Percentiles rank a stretch among this genome's conserved stretches.
These are phyloP conservation scores for Botryosphaeria dothidea DNA, from an alignment of 2,329 filamentous ascomycete species.

Conservation along the genomic window DNA sequence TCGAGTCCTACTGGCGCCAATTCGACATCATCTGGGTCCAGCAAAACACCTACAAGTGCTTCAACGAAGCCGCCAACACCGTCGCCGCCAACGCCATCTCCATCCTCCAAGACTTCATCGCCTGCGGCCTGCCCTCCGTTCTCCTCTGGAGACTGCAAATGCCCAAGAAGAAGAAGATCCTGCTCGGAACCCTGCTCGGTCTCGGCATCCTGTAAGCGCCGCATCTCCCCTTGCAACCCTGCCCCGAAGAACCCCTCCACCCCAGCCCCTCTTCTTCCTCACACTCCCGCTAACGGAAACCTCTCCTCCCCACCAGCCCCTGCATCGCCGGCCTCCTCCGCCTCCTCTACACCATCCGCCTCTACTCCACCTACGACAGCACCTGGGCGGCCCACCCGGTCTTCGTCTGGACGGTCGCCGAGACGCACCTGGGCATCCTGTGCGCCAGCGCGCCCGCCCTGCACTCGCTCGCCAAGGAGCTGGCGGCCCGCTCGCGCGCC, in stretches of 20 bases:
- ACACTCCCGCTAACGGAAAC: no score
- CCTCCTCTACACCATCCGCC: constrained; percentile 36
- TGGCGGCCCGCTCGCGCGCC: background rate
- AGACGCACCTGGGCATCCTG: constrained; percentile 44
- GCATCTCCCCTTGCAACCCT: background rate
- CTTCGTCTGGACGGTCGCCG: constrained; percentile 44
- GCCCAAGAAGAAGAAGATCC: constrained; percentile 44
- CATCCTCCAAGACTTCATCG: constrained; percentile 42
- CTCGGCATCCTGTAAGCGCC: constrained; percentile 43
- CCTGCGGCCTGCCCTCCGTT: constrained; percentile 44
- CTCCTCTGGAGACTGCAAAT: constrained; percentile 48
- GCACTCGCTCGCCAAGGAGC: constrained; percentile 32
- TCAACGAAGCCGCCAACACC: constrained; percentile 40
- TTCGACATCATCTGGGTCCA: constrained; percentile 29
- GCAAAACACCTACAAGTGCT: constrained; percentile 27
- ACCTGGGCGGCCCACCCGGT: constrained; percentile 42
- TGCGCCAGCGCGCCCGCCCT: constrained; percentile 47
- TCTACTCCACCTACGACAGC: constrained; percentile 40
- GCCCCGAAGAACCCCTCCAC: no score
- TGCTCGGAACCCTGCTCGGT: constrained; percentile 46
- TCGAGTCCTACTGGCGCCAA: constrained; percentile 43
- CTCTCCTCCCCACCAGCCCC: constrained; percentile 30
- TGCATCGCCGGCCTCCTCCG: constrained; percentile 40
- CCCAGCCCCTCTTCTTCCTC: no score
- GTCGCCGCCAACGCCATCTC: constrained; percentile 42